Evolutionary conservation across 306 rosid genomes (phyloP).

Genomic region (Elaeagnus macrophylla): DNA sequence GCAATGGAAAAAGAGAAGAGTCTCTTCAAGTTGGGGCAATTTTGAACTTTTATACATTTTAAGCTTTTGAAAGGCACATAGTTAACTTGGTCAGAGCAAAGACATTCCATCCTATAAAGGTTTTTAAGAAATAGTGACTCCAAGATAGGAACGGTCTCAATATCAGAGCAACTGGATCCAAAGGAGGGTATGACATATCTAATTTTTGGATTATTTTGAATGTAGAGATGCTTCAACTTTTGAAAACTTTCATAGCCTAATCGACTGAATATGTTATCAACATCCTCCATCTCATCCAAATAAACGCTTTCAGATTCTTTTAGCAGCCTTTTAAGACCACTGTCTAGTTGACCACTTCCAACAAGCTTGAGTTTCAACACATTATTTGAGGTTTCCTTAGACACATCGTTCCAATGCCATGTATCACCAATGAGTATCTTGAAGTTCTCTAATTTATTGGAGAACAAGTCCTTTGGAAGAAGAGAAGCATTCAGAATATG

Average conservation of each 20-base stretch:
- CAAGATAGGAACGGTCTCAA: constrained; percentile 13
- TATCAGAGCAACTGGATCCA: not conserved
- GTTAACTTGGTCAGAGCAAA: not conserved
- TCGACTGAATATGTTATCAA: constrained; percentile 20
- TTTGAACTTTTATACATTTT: not conserved
- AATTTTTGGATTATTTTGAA: constrained; percentile 36
- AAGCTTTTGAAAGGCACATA: not conserved
- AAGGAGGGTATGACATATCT: constrained; percentile 5
- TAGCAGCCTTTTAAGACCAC: constrained; percentile 19
- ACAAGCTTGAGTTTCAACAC: constrained; percentile 22
- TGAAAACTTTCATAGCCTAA: constrained; percentile 33
- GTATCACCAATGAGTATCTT: constrained; percentile 31
- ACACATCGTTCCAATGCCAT: constrained; percentile 11
- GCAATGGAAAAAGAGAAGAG: not conserved
- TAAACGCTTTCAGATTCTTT: constrained; percentile 29
- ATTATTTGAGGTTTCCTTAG: constrained; percentile 10
- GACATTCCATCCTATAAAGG: constrained; percentile 12
- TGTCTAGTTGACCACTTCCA: constrained; percentile 15
- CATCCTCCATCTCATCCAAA: constrained; percentile 29
- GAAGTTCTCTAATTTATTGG: constrained; percentile 19
- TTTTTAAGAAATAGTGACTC: constrained; percentile 2
- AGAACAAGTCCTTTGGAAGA: constrained; percentile 20
- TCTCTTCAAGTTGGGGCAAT: not conserved
- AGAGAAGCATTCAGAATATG: constrained; percentile 8
- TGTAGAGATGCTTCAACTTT: constrained; percentile 29